These are phyloP conservation scores for Monosporascus sp. DNA, from an alignment of 2,329 filamentous ascomycete genomes.

Conservation along the genomic window DNA sequence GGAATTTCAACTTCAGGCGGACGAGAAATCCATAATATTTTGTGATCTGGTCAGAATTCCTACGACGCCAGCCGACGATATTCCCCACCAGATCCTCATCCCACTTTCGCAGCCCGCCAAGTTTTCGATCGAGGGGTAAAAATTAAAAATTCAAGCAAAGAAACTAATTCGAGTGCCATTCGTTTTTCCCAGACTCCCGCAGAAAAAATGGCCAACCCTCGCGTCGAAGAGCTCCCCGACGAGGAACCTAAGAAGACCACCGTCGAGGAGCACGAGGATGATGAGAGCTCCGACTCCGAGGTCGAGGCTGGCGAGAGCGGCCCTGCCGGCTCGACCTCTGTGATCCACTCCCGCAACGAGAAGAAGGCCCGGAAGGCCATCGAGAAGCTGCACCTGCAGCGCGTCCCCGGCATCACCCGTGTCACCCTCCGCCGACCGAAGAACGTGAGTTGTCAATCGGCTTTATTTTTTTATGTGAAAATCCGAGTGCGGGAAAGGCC, in stretches of 20 bases:
- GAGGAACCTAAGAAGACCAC: slow-evolving; percentile 77
- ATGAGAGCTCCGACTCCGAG: slow-evolving; percentile 68
- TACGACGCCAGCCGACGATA: too few species aligned
- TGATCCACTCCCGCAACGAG: slow-evolving; percentile 98
- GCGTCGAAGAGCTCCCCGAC: slow-evolving; percentile 95
- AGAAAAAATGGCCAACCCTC: slow-evolving; percentile 80
- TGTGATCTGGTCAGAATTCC: too few species aligned
- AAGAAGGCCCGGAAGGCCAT: slow-evolving; percentile 99
- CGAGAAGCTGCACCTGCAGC: slow-evolving; percentile 95
- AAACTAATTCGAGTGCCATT: slow-evolving; percentile 2
- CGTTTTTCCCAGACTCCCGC: slow-evolving; percentile 9
- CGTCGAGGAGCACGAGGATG: slow-evolving; percentile 67
- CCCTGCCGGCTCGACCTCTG: slow-evolving; percentile 79
- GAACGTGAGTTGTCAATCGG: slow-evolving; percentile 69
- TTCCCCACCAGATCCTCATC: too few species aligned
- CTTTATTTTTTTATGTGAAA: too few species aligned
- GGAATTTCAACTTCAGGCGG: too few species aligned
- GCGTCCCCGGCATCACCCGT: slow-evolving; percentile 93
- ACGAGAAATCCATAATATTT: too few species aligned
- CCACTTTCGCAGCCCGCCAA: too few species aligned
- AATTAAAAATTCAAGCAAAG: background rate
- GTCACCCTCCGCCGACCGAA: slow-evolving; percentile 97
- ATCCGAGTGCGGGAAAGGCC: too few species aligned
- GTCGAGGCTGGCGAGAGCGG: slow-evolving; percentile 63
- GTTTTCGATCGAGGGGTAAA: background rate